phyloP scores from a whole-genome alignment of 176 grass and related monocot species.

The Eleusine indica region DNA sequence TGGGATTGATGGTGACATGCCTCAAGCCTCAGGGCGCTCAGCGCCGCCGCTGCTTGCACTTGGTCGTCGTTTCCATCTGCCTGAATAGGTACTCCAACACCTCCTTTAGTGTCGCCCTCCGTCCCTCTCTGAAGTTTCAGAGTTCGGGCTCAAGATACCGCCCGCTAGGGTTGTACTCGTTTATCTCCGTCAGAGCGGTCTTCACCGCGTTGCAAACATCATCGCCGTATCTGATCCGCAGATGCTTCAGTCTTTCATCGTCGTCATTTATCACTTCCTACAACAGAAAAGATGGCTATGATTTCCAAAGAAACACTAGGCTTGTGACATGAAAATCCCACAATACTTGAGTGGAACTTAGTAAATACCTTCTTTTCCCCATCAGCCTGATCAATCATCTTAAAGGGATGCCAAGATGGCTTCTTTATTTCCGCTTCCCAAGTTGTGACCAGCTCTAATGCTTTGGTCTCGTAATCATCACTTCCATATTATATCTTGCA shows the following conservation, averaged over 20 bases:
- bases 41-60: conserved; percentile 30
- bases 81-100: conserved; percentile 62
- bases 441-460: conserved; percentile 52
- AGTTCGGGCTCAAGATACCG: conserved; percentile 65
- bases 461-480: conserved; percentile 51
- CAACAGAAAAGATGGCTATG: conserved; percentile 5
- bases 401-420: conserved; percentile 92
- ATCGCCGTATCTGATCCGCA: conserved; percentile 68
- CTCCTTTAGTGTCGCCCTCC: conserved; percentile 83
- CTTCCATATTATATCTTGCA: conserved; percentile 58
- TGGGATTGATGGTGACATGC: background rate
- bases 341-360: background rate
- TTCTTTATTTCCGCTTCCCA: conserved; percentile 96
- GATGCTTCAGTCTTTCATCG: conserved; percentile 56
- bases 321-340: conserved; percentile 6
- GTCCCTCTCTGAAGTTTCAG: conserved; percentile 72
- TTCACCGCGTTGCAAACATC: conserved; percentile 84
- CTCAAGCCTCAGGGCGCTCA: background rate
- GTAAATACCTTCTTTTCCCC: conserved; percentile 61
- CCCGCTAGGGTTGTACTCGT: conserved; percentile 79
- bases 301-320: conserved; percentile 24
- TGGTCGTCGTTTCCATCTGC: conserved; percentile 49
- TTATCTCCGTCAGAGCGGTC: conserved; percentile 65
- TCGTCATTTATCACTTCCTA: conserved; percentile 80
- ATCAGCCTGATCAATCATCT: conserved; percentile 48